Evolutionary conservation across 176 grass and related monocot species (phyloP).

Genomic region (Tillandsia fasciculata): DNA sequence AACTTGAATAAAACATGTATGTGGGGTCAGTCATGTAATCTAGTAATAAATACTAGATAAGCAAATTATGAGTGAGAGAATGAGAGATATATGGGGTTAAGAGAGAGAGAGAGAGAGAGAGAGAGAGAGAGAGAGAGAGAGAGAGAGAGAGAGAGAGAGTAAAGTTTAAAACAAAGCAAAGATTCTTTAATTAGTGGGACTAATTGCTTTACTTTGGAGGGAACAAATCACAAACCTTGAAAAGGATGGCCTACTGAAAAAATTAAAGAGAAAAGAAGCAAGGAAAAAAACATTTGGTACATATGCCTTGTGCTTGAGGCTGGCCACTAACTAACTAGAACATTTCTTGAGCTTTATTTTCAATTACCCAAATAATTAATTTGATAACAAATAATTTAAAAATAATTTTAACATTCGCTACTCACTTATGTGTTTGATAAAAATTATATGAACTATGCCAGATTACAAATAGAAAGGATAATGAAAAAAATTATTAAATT

Average conservation of each 20-base stretch:
- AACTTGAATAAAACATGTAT: background rate
- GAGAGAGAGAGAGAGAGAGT: background rate
- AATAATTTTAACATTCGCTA: no score
- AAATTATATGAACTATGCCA: no score
- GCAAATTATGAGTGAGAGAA: background rate
- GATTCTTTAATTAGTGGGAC: background rate
- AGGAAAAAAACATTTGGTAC: background rate
- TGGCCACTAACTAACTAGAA: background rate
- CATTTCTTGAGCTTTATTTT: background rate
- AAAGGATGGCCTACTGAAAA: no score
- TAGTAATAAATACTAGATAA: background rate
- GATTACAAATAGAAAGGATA: no score
- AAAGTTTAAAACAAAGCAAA: slow-evolving; percentile 5
- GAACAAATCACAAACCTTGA: no score
- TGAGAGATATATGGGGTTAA: background rate
- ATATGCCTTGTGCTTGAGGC: background rate
- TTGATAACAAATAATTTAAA: no score
- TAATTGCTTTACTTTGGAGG: no score
- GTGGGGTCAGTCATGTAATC: no score
- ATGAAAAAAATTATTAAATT: no score
- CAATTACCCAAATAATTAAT: background rate
- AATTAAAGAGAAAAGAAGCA: background rate
- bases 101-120: background rate
- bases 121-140: background rate
- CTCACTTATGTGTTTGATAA: no score